Conservation (phyloP, 1,284 basidiomycete genomes). For the Hemileia vastatrix region DNA sequence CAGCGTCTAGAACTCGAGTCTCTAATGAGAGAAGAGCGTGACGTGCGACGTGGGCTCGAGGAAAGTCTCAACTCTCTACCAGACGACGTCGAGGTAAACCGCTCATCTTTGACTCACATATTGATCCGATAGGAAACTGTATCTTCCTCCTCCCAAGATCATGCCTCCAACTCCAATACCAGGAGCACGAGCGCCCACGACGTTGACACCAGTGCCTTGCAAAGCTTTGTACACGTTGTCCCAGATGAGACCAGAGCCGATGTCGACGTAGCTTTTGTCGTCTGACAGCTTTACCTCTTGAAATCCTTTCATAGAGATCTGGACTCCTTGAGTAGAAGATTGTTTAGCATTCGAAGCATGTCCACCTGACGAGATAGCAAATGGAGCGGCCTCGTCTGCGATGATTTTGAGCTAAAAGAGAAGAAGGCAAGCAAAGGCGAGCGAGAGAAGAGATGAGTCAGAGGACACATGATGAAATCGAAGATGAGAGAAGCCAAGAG, state of each 20-base stretch:
- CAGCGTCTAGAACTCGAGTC: neutral
- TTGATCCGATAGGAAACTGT: constrained; percentile 23
- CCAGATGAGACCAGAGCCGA: constrained; percentile 54
- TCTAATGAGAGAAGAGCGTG: neutral
- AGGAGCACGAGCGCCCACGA: constrained; percentile 52
- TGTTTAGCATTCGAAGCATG: constrained; percentile 52
- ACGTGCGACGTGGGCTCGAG: too few relatives aligned
- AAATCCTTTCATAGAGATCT: constrained; percentile 53
- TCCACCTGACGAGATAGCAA: constrained; percentile 51
- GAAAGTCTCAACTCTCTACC: constrained; percentile 1
- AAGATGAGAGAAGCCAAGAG: too few relatives aligned
- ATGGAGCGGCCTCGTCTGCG: neutral
- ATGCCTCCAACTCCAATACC: constrained; percentile 36
- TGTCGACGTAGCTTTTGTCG: constrained; percentile 45
- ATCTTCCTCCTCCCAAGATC: constrained; percentile 25
- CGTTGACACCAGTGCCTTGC: constrained; percentile 49
- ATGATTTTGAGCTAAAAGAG: constrained; percentile 25
- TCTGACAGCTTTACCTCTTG: constrained; percentile 49
- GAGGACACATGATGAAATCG: too few relatives aligned
- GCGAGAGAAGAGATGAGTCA: constrained; percentile 8
- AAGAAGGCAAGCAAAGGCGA: neutral
- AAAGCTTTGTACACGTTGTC: constrained; percentile 54
- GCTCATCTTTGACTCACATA: too few relatives aligned
- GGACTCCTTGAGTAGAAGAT: constrained; percentile 53
- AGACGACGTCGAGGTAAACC: neutral